Evolutionary conservation across 345 rosid species (phyloP).

Genomic region (Sisymbrium altissimum): DNA sequence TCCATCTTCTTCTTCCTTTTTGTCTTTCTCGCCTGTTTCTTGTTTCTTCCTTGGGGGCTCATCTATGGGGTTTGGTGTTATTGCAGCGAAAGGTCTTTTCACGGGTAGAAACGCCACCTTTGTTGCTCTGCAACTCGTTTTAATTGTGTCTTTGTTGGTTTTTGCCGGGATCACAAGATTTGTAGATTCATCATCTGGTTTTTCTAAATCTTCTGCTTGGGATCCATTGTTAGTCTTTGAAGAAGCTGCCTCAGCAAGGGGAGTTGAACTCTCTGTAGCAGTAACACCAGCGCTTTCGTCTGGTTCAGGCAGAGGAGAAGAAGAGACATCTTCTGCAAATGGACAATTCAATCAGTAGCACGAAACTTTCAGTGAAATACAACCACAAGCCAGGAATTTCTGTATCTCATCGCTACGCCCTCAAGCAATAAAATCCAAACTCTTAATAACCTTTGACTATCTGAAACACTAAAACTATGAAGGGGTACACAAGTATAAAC

Average conservation of each 20-base stretch:
- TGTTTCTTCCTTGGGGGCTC: conserved; percentile 31
- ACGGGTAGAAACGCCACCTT: conserved; percentile 68
- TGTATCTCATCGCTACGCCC: background rate
- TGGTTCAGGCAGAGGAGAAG: conserved; percentile 6
- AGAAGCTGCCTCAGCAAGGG: background rate
- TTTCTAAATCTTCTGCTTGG: conserved; percentile 22
- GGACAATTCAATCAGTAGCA: background rate
- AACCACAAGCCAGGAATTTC: background rate
- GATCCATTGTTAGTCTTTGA: background rate
- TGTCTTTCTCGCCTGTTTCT: conserved; percentile 19
- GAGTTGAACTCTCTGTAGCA: conserved; percentile 23
- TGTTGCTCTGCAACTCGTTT: conserved; percentile 22
- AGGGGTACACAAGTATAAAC: background rate
- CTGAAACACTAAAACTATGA: background rate
- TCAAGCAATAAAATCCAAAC: background rate
- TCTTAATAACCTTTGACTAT: background rate
- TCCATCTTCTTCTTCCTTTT: conserved; percentile 25
- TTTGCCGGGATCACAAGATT: conserved; percentile 1
- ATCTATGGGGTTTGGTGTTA: conserved; percentile 18
- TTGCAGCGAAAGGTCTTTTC: conserved; percentile 44
- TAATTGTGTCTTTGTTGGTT: conserved; percentile 10
- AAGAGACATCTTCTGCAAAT: conserved; percentile 17
- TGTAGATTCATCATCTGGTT: conserved; percentile 17
- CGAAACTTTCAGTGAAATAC: background rate
- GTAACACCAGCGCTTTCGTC: background rate